A percentile compares a stretch with the other conserved stretches of the same genome.
These are phyloP conservation scores for Jamesozyma lodderae DNA, from an alignment of 805 yeast species.

Conservation along the genomic window DNA sequence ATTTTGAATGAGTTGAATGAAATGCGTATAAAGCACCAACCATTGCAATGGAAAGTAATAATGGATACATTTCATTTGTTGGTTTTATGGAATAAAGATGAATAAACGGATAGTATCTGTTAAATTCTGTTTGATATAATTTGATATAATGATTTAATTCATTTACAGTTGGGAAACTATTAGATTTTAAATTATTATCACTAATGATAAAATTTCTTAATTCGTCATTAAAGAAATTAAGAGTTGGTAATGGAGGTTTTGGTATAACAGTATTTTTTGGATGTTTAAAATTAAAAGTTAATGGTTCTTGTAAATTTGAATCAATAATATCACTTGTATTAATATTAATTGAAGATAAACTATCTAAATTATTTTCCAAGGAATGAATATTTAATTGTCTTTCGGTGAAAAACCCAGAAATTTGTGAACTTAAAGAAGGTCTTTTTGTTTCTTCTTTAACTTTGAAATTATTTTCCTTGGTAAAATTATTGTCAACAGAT, in stretches of 20 bases:
- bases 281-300: slow-evolving; percentile 3
- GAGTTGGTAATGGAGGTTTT: background rate
- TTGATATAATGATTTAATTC: slow-evolving; percentile 69
- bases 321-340: background rate
- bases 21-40: slow-evolving; percentile 83
- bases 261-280: background rate
- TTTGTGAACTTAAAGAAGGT: slow-evolving; percentile 31
- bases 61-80: slow-evolving; percentile 45
- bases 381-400: slow-evolving; percentile 54
- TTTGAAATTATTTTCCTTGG: background rate
- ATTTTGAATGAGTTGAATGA: slow-evolving; percentile 66
- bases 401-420: slow-evolving; percentile 51
- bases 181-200: slow-evolving; percentile 43
- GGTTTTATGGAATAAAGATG: slow-evolving; percentile 54
- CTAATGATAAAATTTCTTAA: slow-evolving; percentile 46
- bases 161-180: slow-evolving; percentile 62
- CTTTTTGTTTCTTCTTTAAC: background rate
- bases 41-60: slow-evolving; percentile 72
- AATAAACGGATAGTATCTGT: slow-evolving; percentile 74
- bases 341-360: background rate
- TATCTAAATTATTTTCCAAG: background rate
- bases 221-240: slow-evolving; percentile 49
- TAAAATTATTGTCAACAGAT: background rate
- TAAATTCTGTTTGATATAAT: slow-evolving; percentile 66
- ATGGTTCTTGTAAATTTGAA: background rate